Percentiles rank a stretch among this genome's conserved stretches.
These are phyloP conservation scores for Sarcodon sp. DNA, from an alignment of 768 basidiomycete genomes.

Conservation along the genomic window DNA sequence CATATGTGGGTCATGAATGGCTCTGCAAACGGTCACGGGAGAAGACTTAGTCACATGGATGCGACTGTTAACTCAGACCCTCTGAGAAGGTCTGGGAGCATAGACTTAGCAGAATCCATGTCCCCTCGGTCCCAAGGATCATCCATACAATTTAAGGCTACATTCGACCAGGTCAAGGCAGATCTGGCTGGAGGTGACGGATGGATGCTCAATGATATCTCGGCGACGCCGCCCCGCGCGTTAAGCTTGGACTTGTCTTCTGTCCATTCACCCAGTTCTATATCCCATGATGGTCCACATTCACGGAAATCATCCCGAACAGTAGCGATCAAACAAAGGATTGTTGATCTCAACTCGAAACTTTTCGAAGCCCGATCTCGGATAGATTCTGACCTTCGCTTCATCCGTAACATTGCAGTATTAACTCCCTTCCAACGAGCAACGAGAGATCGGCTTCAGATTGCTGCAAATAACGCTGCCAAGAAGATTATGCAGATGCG, in stretches of 20 bases:
- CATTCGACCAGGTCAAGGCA: constrained; percentile 80
- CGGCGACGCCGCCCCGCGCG: constrained; percentile 16
- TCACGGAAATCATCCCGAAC: constrained; percentile 37
- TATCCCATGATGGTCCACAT: constrained; percentile 4
- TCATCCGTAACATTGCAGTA: constrained; percentile 71
- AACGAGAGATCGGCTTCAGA: constrained; percentile 65
- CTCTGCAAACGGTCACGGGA: constrained; percentile 1
- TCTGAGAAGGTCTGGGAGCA: neutral
- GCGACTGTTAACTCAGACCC: neutral
- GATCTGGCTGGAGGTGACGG: constrained; percentile 50
- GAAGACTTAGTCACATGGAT: constrained; percentile 2
- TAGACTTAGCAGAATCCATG: constrained; percentile 30
- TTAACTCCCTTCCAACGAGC: constrained; percentile 81
- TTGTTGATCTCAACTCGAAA: constrained; percentile 49
- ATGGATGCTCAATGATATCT: constrained; percentile 18
- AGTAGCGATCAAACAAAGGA: constrained; percentile 43
- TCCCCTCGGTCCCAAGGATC: constrained; percentile 46
- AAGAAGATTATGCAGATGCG: constrained; percentile 55
- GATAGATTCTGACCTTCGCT: constrained; percentile 56
- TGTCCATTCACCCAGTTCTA: constrained; percentile 4
- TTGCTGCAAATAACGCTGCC: constrained; percentile 46
- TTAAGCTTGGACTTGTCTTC: constrained; percentile 17
- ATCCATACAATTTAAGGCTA: constrained; percentile 57
- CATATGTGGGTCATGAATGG: constrained; percentile 24
- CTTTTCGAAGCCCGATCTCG: constrained; percentile 39